phyloP scores from a whole-genome alignment of 768 basidiomycete genomes.

The Paxillus involutus region DNA sequence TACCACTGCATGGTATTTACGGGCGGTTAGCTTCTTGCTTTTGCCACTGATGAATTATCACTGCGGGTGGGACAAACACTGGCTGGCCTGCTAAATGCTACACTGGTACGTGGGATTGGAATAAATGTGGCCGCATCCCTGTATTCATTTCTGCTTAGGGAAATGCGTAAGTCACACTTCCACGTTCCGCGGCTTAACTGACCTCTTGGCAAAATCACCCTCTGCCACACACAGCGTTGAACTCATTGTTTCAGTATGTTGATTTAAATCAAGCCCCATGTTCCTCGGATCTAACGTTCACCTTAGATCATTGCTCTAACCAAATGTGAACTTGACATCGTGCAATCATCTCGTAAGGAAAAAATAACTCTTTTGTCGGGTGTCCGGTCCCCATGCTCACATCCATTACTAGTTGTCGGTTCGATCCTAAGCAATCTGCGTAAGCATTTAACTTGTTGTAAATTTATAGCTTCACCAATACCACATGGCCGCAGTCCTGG shows the following conservation, averaged over 20 bases:
- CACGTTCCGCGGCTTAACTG: background rate
- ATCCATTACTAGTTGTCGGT: constrained; percentile 60
- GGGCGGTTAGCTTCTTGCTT: constrained; percentile 60
- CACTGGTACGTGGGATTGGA: constrained; percentile 49
- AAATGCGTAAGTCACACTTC: constrained; percentile 26
- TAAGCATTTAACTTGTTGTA: constrained; percentile 26
- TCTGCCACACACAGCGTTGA: constrained; percentile 41
- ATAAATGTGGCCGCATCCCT: background rate
- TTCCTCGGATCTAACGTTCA: background rate
- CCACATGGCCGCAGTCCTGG: constrained; percentile 53
- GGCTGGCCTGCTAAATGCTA: constrained; percentile 84
- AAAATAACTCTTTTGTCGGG: background rate
- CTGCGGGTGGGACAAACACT: constrained; percentile 80
- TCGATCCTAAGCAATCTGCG: constrained; percentile 78
- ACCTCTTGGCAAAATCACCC: background rate
- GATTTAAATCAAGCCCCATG: background rate
- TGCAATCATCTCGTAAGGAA: constrained; percentile 73
- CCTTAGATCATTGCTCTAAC: constrained; percentile 71
- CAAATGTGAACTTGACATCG: constrained; percentile 80
- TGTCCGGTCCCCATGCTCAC: constrained; percentile 1
- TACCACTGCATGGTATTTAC: constrained; percentile 1
- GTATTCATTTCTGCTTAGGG: constrained; percentile 17
- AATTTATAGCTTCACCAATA: background rate
- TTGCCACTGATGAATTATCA: constrained; percentile 85
- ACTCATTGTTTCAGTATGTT: constrained; percentile 65